Base-by-base conservation (phyloP, 805 yeast species). In the Danielozyma ontarioensis region DNA sequence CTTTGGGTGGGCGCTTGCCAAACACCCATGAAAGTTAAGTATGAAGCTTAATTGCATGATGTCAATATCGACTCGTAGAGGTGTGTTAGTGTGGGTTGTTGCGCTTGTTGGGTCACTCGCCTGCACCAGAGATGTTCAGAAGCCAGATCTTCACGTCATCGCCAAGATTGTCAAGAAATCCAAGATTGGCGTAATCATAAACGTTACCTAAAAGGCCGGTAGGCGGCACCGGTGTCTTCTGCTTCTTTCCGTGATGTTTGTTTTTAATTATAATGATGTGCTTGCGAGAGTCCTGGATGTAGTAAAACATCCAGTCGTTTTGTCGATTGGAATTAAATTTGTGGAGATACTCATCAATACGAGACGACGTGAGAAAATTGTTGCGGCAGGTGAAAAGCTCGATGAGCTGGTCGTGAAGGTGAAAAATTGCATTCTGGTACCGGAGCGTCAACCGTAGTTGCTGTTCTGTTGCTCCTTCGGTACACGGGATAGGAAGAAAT, bases 231-330 rank as follows among this genome's bases (percentile, higher is more conserved):
- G 37, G 13, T n/a, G 29, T 33, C 29, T 31, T 45, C 39, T 28
- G 42, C 28, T 19, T 40, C 27, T 44, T 50, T 21, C 32, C 25
- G 25, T 48, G 51, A 22, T 49, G 50, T 29, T 55, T 61, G 33
- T 62, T 62, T 37, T 59, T 59, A 5, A 66, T 58, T 14, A 64
- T 48, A 13, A 62, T 51, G 27, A 65, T 57, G 34, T 46, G 51
- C 34, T 55, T 58, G 3, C 44, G 44, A 17, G 52, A 48, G 34
- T 54, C 46, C 26, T 51, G 51, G 28, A 64, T 45, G 36, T 56
- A 59, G 43, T 66, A 66, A 38, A 66, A 57, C 58, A 65, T 57
- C 71, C 71, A 65, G 46, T 63, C 68, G 35, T 55, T 64, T 19
- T 37, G 39, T 33, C 53, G 59, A 35, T 57, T 59, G 37, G 57